Conservation (phyloP, 192 early-diverging fungal species). For the Coemansia sp. region DNA sequence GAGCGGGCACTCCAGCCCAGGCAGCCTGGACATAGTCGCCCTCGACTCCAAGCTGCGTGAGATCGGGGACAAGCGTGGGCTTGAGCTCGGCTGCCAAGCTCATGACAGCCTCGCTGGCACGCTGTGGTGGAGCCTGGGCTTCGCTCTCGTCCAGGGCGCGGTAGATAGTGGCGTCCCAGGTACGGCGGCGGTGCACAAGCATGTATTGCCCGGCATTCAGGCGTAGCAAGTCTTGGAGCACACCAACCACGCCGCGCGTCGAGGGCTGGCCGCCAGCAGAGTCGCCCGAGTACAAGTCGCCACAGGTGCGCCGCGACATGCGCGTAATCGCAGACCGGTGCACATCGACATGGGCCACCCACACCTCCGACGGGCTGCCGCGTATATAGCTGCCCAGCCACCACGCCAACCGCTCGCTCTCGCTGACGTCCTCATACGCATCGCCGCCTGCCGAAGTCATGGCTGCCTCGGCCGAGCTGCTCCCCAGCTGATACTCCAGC, state of each 20-base stretch:
- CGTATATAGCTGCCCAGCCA: slow-evolving; percentile 46
- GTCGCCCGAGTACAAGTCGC: slow-evolving; percentile 21
- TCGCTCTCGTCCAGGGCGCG: slow-evolving; percentile 31
- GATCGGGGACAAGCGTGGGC: neutral
- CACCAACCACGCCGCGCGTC: slow-evolving; percentile 29
- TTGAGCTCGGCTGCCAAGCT: slow-evolving; percentile 33
- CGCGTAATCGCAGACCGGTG: slow-evolving; percentile 8
- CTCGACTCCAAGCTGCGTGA: slow-evolving; percentile 23
- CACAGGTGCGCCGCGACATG: slow-evolving; percentile 11
- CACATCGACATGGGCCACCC: slow-evolving; percentile 41
- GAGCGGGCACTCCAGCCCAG: slow-evolving; percentile 35
- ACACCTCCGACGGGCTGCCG: slow-evolving; percentile 49
- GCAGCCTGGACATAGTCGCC: slow-evolving; percentile 42
- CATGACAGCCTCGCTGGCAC: slow-evolving; percentile 24
- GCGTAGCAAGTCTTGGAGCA: slow-evolving; percentile 29
- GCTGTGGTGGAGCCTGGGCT: slow-evolving; percentile 1
- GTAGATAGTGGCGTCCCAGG: slow-evolving; percentile 53
- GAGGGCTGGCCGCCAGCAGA: slow-evolving; percentile 27
- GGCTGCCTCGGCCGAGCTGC: slow-evolving; percentile 11
- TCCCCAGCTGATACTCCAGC: slow-evolving; percentile 30
- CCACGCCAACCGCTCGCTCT: slow-evolving; percentile 50
- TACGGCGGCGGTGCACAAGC: slow-evolving; percentile 42
- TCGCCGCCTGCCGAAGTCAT: slow-evolving; percentile 10
- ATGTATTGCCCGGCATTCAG: slow-evolving; percentile 31
- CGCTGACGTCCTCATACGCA: slow-evolving; percentile 29